Evolutionary conservation across 1,139 yeast species (phyloP), one percentile per base, ranked within the genome.

Genomic region (Magnusiomyces suaveolens): DNA sequence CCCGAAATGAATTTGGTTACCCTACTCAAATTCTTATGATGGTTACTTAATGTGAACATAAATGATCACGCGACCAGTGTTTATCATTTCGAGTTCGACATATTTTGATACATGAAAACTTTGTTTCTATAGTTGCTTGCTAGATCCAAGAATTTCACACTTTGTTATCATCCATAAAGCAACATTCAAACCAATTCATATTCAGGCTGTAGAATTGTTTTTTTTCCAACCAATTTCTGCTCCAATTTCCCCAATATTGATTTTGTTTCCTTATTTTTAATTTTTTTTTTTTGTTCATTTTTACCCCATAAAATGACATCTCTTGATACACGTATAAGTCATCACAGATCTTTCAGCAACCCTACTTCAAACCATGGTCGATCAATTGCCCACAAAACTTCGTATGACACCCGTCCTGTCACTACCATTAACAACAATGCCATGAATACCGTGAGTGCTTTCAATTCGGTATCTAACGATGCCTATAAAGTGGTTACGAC

Each of bases 401-500:
- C 44, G 2, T 41, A 41, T 21, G 44, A 41, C 20, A 8, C 44
- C 10, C 8, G 20, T 18, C 44, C 44, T 6, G 44, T 41, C 3
- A 21, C 44, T 3, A 41, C 44, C 23, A 41, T 41, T 4, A 41
- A 41, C 44, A 41, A 41, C 25, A 20, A n/a, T n/a, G 10, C 44
- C 3, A 41, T 41, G 44, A 41, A 25, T n/a, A 41, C 44, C 25
- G 20, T 41, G 44, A 41, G 44, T 41, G 25, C 44, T 20, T 41
- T 41, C 16, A 41, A 41, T 16, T 41, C 44, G 23, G 44, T 41
- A 10, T 41, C 44, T 16, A 18, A n/a, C 25, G 51, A 49, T 21
- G 51, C 51, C 18, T 41, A 25, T 16, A 33, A 29, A n/a, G 51
- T 24, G 1, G 33, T 49, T 24, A 33, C 46, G 8, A 20, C 51